Conservation (phyloP, 192 early-diverging fungal genomes). For the Gonapodya prolifera region DNA sequence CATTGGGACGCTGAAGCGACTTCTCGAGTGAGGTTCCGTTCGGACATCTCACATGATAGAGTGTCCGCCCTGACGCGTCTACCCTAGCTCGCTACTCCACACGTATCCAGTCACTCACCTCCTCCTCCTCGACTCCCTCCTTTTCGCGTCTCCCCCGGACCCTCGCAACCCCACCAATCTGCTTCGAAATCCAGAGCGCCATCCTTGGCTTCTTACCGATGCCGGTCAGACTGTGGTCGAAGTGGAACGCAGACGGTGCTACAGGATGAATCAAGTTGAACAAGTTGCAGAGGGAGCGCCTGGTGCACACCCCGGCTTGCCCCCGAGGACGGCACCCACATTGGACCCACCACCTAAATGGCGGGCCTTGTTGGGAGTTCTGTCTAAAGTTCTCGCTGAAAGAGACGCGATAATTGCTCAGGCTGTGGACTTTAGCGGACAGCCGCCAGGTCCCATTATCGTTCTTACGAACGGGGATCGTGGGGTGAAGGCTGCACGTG, state of each 20-base stretch:
- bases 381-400: slow-evolving; percentile 73
- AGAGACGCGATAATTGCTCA: slow-evolving; percentile 12
- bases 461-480: too few species aligned
- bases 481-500: too few species aligned
- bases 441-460: too few species aligned
- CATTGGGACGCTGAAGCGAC: slow-evolving; percentile 51
- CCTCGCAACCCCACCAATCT: too few species aligned
- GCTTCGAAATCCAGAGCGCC: too few species aligned
- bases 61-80: slow-evolving; percentile 11
- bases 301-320: slow-evolving; percentile 24
- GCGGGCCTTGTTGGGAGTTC: slow-evolving; percentile 48
- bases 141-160: too few species aligned
- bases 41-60: too few species aligned
- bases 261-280: not conserved
- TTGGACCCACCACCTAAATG: slow-evolving; percentile 94
- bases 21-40: slow-evolving; percentile 34
- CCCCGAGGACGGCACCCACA: slow-evolving; percentile 51
- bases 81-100: slow-evolving; percentile 2
- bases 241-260: slow-evolving; percentile 6
- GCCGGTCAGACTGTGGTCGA: slow-evolving; percentile 57
- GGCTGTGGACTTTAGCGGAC: too few species aligned
- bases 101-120: slow-evolving; percentile 63
- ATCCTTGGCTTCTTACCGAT: slow-evolving; percentile 29
- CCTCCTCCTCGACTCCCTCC: too few species aligned
- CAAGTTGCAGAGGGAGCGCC: not conserved